Evolutionary conservation across 2,329 filamentous ascomycete species (phyloP), one percentile per base, ranked within the genome.

Genomic region (Lachnellula cervina): DNA sequence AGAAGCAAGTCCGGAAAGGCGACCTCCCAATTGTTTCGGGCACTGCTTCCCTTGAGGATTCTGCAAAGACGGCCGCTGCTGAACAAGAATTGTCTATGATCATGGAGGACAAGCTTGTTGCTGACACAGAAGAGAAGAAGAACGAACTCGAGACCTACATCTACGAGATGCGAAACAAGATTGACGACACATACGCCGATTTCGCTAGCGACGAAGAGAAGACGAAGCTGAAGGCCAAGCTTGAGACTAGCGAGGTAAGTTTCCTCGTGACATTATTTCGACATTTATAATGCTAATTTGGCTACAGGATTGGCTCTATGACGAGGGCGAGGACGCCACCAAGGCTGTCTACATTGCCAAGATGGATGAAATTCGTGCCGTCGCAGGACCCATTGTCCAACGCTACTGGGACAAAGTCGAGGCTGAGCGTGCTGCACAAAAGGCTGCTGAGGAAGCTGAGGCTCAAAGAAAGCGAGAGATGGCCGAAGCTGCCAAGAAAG

Each of bases 61-160:
- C 79, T 16, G 71, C 77, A 70, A 93, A 89, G 80, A 77, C 84
- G 59, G 69, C 78, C n/a, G 78, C 86, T 63, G 75, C 80, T 50
- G 94, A 99, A 81, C 86, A 87, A 73, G 94, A 99, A 77, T 81
- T 86, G 64, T 72, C 85, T 66, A 97, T 99, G 94, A 84, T 91
- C 66, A 93, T 96, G 84, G 91, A 97, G 75, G 94, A 99, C 78
- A 99, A 97, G 83, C 87, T 97, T 56, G 92, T 99, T 55, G 90
- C 89, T 66, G 94, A 97, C 73, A 99, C 94, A 38, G 94, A 97
- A 72, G 91, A 97, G 80, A 96, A 96, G 85, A 99, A 97, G 90
- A 99, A 99, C 79, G 93, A 97, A 77, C 89, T 99, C 52, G 94
- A 99, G 81, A 86, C 90, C 23, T 96, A 88, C 77, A 97, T 97